Percentiles rank a stretch among this genome's conserved stretches.
Conservation (phyloP, 2,329 filamentous ascomycete genomes). For the Ramularia endophylla region DNA sequence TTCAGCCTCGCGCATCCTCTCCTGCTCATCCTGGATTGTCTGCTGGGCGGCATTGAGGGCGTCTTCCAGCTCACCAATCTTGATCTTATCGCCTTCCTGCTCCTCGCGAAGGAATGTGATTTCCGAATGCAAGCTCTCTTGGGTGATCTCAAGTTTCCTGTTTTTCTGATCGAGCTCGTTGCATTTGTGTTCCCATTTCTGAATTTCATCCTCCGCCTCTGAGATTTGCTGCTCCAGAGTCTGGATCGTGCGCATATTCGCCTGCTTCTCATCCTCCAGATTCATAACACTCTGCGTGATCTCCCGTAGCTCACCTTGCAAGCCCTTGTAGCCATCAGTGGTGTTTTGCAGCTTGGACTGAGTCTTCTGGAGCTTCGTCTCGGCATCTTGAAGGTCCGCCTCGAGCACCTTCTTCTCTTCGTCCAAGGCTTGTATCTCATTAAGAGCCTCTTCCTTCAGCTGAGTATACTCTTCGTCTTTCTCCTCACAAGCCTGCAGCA, state of each 20-base stretch:
- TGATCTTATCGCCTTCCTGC: slow-evolving; percentile 96
- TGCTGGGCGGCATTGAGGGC: slow-evolving; percentile 73
- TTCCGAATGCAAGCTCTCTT: slow-evolving; percentile 87
- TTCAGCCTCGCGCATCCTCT: slow-evolving; percentile 50
- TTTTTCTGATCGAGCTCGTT: slow-evolving; percentile 82
- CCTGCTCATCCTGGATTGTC: slow-evolving; percentile 75
- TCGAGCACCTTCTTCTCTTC: slow-evolving; percentile 39
- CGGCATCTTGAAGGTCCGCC: slow-evolving; percentile 46
- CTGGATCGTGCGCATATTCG: slow-evolving; percentile 71
- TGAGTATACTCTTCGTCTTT: slow-evolving; percentile 49
- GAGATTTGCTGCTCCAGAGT: slow-evolving; percentile 76
- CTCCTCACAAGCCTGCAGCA: slow-evolving; percentile 65
- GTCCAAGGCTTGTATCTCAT: slow-evolving; percentile 49
- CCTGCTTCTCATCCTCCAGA: slow-evolving; percentile 82
- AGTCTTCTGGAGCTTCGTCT: slow-evolving; percentile 44
- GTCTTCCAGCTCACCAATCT: slow-evolving; percentile 88
- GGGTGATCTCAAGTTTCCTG: slow-evolving; percentile 80
- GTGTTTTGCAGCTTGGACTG: slow-evolving; percentile 66
- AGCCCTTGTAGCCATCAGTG: slow-evolving; percentile 80
- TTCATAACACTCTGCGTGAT: slow-evolving; percentile 81
- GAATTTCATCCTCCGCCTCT: slow-evolving; percentile 80
- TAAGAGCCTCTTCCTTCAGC: slow-evolving; percentile 53
- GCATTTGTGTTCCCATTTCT: slow-evolving; percentile 76
- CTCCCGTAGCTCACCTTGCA: slow-evolving; percentile 89
- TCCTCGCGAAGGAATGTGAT: slow-evolving; percentile 94